Evolutionary conservation across 2,329 filamentous ascomycete species (phyloP).

Genomic region (Hymenotorrendiella dingleyae): DNA sequence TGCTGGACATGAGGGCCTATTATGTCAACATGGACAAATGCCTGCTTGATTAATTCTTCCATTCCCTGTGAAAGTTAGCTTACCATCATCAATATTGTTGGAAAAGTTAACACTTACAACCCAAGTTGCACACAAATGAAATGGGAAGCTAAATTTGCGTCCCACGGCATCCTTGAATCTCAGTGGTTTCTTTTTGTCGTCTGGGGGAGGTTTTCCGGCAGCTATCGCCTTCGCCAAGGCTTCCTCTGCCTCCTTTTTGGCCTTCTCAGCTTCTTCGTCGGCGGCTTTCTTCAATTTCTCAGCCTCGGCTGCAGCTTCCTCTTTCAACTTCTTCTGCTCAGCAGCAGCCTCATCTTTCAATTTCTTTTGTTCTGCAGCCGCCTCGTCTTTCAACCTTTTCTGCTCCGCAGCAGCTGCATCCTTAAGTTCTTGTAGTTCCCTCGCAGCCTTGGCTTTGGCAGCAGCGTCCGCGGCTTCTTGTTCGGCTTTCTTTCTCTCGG

Average conservation of each 20-base stretch:
- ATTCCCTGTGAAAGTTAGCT: conserved; percentile 55
- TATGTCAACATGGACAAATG: conserved; percentile 71
- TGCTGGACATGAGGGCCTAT: conserved; percentile 71
- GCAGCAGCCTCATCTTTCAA: conserved; percentile 9
- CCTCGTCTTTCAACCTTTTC: conserved; percentile 9
- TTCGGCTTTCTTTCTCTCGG: conserved; percentile 9
- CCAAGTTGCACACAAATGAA: conserved; percentile 77
- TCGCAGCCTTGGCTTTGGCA: conserved; percentile 2
- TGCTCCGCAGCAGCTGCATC: conserved; percentile 8
- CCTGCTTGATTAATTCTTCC: conserved; percentile 81
- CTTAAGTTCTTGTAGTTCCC: conserved; percentile 6
- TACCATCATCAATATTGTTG: too few relatives aligned
- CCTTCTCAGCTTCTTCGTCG: conserved; percentile 1
- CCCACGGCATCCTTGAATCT: conserved; percentile 84
- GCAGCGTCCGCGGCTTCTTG: conserved; percentile 7
- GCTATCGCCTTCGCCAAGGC: conserved; percentile 6
- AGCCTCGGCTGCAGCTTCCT: conserved; percentile 1
- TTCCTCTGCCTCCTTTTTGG: background rate
- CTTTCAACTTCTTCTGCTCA: conserved; percentile 7
- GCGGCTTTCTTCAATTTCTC: conserved; percentile 3
- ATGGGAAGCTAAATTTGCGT: conserved; percentile 87
- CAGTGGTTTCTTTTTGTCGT: conserved; percentile 9
- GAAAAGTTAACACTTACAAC: conserved; percentile 52
- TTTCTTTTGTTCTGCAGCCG: conserved; percentile 10
- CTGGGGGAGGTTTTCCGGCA: conserved; percentile 1